Conservation (phyloP, 148 eudicot species). For the Chenopodium formosanum region DNA sequence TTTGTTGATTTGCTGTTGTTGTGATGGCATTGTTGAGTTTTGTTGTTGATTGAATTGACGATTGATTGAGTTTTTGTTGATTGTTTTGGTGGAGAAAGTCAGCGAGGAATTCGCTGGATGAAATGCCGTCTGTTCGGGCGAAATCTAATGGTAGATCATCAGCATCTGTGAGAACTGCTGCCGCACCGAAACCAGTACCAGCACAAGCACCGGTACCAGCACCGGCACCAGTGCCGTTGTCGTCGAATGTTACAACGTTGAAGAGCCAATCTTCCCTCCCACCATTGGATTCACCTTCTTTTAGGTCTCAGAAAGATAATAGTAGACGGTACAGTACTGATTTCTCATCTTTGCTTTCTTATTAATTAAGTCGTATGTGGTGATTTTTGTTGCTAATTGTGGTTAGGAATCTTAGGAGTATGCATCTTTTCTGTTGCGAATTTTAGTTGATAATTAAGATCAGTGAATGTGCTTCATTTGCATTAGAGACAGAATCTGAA, state of each 20-base stretch:
- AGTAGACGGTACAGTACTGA: slow-evolving; percentile 37
- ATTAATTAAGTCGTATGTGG: not conserved
- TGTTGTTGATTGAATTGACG: not conserved
- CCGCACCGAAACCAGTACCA: not conserved
- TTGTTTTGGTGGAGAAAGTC: slow-evolving; percentile 25
- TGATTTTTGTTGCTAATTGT: not conserved
- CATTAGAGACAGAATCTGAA: not conserved
- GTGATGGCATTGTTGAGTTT: not conserved
- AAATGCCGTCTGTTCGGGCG: slow-evolving; percentile 38
- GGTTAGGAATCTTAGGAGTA: not conserved
- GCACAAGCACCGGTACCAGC: not conserved
- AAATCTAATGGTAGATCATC: slow-evolving; percentile 52
- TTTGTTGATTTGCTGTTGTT: not conserved
- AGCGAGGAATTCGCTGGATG: slow-evolving; percentile 45
- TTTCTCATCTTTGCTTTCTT: not conserved
- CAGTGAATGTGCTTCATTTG: not conserved
- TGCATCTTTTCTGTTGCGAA: not conserved
- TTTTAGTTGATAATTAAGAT: not conserved
- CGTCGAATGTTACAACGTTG: slow-evolving; percentile 30
- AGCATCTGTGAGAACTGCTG: slow-evolving; percentile 32
- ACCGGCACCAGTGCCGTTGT: not conserved
- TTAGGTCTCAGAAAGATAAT: slow-evolving; percentile 37
- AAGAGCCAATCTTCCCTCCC: slow-evolving; percentile 53
- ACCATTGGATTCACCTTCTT: slow-evolving; percentile 64
- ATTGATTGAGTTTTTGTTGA: not conserved